Base-by-base conservation (phyloP, 1,139 yeast genomes). In the Blastobotrys indianensis region DNA sequence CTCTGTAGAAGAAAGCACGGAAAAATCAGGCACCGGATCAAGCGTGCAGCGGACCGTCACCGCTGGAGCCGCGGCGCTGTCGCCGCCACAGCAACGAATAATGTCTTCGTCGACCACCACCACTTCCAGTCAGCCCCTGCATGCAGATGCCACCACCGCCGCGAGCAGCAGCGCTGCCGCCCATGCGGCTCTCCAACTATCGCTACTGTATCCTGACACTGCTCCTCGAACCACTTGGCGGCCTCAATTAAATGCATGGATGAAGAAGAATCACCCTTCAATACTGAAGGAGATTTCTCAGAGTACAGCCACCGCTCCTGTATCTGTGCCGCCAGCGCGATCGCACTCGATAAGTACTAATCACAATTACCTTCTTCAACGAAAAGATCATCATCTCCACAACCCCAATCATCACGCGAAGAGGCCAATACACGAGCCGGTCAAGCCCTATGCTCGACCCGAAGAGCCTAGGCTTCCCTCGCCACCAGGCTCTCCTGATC, bases 151-250 rank as follows among this genome's bases (percentile, higher is more conserved):
- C n/a, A n/a, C n/a, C n/a, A n/a, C n/a, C n/a, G 25, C 25, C 7
- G 25, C n/a, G n/a, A n/a, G n/a, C n/a, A 20, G 7, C 25, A 20
- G 25, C 25, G 25, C 25, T 20, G 25, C 25, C 25, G 25, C 25
- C 25, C 25, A 20, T 20, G 25, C 25, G 25, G 25, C 25, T 20
- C 25, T 20, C 25, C 25, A 20, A 29, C 42, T 57, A 37, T 57
- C 66, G 20, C 51, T 65, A 39, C 55, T 66, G 35, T 66, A 62
- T 46, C 66, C 70, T n/a, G 70, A 66, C 51, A 66, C 70, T 9
- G 70, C 70, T 2, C 70, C 70, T 4, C 51, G 68, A 32, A 51
- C 59, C 11, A 57, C 63, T 4, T 67, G 70, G 70, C 52, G 68
- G 35, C 68, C 69, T 1, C 70, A 66, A 52, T 45, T 66, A 39